Evolutionary conservation across 129 eudicot genomes (phyloP), one percentile per base, ranked within the genome.

Genomic region (Flaveria bidentis): DNA sequence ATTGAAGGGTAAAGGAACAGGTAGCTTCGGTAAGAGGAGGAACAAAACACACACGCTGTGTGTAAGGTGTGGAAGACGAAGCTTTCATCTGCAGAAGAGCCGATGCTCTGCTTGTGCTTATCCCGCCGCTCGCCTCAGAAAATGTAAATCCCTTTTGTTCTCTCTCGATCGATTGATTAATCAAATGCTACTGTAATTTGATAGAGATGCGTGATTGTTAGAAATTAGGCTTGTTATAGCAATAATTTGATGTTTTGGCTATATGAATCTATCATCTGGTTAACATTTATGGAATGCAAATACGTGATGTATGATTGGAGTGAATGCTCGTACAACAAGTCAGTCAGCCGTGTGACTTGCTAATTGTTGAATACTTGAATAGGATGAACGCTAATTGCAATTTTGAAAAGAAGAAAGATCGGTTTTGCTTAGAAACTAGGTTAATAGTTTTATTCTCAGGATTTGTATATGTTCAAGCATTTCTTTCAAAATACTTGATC

Each of bases 31-130:
- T 64, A 89, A 89, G 83, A 86, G 95, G 74, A 86, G 92, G 84
- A 90, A 90, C 90, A 90, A 90, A 84, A 90, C 96, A 15, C 96
- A 90, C 89, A 87, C 92, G 2, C 79, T 90, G 62, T 90, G 96
- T 76, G 96, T 90, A 55, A 67, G 96, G 63, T 90, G 96, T 30
- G 96, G 96, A 16, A 85, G 96, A 56, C 89, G 96, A 17, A 87
- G 92, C 63, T 90, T 90, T 76, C 96, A 90, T 67, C 86, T 90
- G 33, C 96, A 90, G 72, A 90, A 89, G 83, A 85, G 90, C 71
- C 89, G 96, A 13, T 90, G 96, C 85, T 72, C 91, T 39, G 96
- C 96, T 42, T 90, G 96, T 66, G 96, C 92, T 9, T 90, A 83
- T 71, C 96, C 96, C 15, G 96, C 96, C 12, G 92, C 92, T 36